A percentile compares a stretch with the other conserved stretches of the same genome.
These are phyloP conservation scores for Xylariaceae sp. DNA, from an alignment of 2,329 filamentous ascomycete genomes.

Conservation along the genomic window DNA sequence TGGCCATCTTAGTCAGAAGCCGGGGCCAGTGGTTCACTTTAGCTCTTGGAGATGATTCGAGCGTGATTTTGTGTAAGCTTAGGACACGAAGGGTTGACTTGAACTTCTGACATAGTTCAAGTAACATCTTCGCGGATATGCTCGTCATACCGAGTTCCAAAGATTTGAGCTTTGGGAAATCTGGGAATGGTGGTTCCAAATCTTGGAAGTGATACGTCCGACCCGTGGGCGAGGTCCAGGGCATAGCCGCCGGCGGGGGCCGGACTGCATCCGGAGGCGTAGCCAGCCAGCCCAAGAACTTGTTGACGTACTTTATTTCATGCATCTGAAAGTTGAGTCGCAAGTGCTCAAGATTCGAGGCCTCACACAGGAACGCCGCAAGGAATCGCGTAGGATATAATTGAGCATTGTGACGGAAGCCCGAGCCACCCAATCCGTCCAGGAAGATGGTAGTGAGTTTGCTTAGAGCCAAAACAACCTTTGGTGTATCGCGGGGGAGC, in stretches of 20 bases:
- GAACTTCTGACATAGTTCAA: slow-evolving; percentile 39
- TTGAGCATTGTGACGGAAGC: neutral
- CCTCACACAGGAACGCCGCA: slow-evolving; percentile 19
- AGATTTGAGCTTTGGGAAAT: slow-evolving; percentile 34
- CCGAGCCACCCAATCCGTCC: slow-evolving; percentile 19
- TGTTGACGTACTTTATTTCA: slow-evolving; percentile 10
- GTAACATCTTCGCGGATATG: slow-evolving; percentile 28
- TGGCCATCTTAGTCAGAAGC: slow-evolving; percentile 35
- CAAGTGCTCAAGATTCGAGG: slow-evolving; percentile 45
- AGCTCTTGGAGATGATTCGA: slow-evolving; percentile 14
- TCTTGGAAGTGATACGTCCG: neutral
- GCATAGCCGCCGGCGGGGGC: neutral
- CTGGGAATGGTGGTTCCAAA: slow-evolving; percentile 22
- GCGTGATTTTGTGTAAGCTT: slow-evolving; percentile 42
- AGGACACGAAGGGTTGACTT: slow-evolving; percentile 40
- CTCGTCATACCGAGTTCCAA: slow-evolving; percentile 42
- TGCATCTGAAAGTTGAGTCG: slow-evolving; percentile 45
- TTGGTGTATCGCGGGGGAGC: slow-evolving; percentile 37
- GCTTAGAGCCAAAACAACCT: slow-evolving; percentile 37
- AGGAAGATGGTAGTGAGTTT: slow-evolving; percentile 46
- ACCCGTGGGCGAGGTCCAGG: slow-evolving; percentile 1
- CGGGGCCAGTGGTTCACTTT: slow-evolving; percentile 37
- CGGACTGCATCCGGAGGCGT: neutral
- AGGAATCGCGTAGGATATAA: neutral
- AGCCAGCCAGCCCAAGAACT: slow-evolving; percentile 39